Evolutionary conservation across 176 grass and related monocot genomes (phyloP), one percentile per base, ranked within the genome.

Genomic region (Oryza punctata): DNA sequence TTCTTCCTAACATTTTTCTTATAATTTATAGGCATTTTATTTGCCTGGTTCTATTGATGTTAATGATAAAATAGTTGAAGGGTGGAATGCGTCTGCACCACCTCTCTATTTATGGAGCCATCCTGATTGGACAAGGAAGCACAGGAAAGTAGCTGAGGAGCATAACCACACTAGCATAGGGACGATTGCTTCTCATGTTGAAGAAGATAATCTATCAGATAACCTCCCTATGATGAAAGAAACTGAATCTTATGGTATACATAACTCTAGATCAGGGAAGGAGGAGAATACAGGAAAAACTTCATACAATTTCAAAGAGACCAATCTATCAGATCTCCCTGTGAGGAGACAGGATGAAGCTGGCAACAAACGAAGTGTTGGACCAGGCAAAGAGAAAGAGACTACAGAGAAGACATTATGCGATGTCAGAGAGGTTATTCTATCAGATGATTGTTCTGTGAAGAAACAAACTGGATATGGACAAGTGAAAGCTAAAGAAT

Each of bases 21-120:
- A n/a, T 63, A 87, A 75, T 27, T 86, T 84, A 60, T 82, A 99
- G 93, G 84, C 93, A 0, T 99, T 99, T 82, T 99, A 99, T 87
- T 94, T 92, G 87, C 96, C 96, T 28, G 96, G 96, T 67, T 99
- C 96, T 70, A 73, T 99, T 3, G 89, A 92, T 90, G 63, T 80
- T 19, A 78, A 90, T 81, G 93, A 94, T 47, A 95, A 91, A 82
- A 77, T 67, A 88, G 76, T 94, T n/a, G 89, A 99, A 64, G 91
- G 92, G 71, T 96, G 96, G 96, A 99, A 99, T 93, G 52, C 76
- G 78, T 88, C 67, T 73, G 41, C 93, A 15, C 96, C 96, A 69
- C 69, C 88, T 10, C 83, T 99, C 21, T 96, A 92, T 88, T 78
- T 99, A 72, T 99, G 96, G 96, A 96, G 93, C 80, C 96, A n/a